Conservation (phyloP, 352 stramenopile species). For the Sclerospora graminicola region DNA sequence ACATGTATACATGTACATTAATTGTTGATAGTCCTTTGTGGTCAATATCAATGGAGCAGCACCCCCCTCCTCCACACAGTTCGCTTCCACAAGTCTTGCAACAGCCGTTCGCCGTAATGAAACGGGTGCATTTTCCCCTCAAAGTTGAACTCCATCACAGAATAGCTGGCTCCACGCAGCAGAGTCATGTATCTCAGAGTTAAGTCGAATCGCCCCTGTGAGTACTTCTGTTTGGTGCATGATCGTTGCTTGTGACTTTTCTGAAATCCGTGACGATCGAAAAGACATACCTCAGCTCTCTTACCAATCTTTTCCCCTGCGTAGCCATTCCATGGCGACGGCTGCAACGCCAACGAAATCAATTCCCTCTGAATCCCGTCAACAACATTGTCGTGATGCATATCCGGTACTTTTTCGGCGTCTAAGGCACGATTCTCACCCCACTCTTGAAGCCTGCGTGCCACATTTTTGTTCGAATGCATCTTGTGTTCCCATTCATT, state of each 20-base stretch:
- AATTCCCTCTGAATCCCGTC: slow-evolving; percentile 12
- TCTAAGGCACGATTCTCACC: slow-evolving; percentile 8
- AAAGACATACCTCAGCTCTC: slow-evolving; percentile 23
- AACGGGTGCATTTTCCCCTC: no score
- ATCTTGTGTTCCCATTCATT: neutral
- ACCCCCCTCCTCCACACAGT: no score
- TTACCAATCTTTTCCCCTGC: slow-evolving; percentile 32
- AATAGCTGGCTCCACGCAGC: slow-evolving; percentile 24
- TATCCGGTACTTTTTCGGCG: neutral
- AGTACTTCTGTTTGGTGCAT: neutral
- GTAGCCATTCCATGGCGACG: slow-evolving; percentile 16
- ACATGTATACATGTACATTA: no score
- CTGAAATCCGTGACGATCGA: slow-evolving; percentile 1
- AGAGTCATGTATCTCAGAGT: slow-evolving; percentile 26
- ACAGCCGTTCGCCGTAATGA: no score
- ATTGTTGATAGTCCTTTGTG: no score
- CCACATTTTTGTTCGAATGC: slow-evolving; percentile 1
- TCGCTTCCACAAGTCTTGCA: no score
- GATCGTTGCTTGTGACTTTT: neutral
- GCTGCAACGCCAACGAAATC: slow-evolving; percentile 23
- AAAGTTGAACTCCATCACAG: no score
- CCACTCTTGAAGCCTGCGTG: slow-evolving; percentile 21
- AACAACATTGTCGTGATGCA: neutral
- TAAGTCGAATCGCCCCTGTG: slow-evolving; percentile 7
- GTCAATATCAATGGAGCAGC: no score